Evolutionary conservation across 75 land plant species (phyloP), one percentile per base, ranked within the genome.

Genomic region (Selaginella tamariscina): DNA sequence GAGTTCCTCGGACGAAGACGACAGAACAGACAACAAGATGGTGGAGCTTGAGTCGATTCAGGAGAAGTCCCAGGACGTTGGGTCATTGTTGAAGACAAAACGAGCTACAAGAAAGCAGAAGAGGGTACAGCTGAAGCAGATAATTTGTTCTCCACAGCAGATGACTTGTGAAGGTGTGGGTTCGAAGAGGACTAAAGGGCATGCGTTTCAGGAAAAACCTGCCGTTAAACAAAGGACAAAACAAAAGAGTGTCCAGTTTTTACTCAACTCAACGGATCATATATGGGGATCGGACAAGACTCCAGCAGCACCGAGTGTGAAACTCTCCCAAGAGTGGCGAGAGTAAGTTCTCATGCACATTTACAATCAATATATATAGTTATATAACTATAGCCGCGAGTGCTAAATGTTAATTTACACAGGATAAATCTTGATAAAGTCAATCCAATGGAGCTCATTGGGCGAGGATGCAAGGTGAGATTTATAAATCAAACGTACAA

Each of bases 391-490:
- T n/a, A n/a, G n/a, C n/a, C n/a, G n/a, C n/a, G n/a, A n/a, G n/a
- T n/a, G n/a, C n/a, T n/a, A n/a, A n/a, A n/a, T n/a, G n/a, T n/a
- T n/a, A n/a, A n/a, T n/a, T n/a, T n/a, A n/a, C 49, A 39, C 56
- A 73, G 74, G 26, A 56, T 78, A n/a, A 65, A 69, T 22, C 27
- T 78, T 31, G 65, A 55, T 24, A 32, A 56, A 26, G 76, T 70
- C 29, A 79, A 80, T 78, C 88, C 85, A 0, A 33, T 29, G 32
- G 78, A 66, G 23, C 70, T 85, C 44, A 68, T 85, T 67, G 85
- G 88, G 11, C 65, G 79, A 11, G 33, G 39, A 23, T 80, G 82
- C 75, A 80, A 80, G 77, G 74, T 80, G 54, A 39, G 15, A 39
- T 1, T 65, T 33, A 23, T 1, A 33, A 31, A 57, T 24, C 28